Conservation (phyloP, 768 basidiomycete species). For the Mycena rebaudengoi region DNA sequence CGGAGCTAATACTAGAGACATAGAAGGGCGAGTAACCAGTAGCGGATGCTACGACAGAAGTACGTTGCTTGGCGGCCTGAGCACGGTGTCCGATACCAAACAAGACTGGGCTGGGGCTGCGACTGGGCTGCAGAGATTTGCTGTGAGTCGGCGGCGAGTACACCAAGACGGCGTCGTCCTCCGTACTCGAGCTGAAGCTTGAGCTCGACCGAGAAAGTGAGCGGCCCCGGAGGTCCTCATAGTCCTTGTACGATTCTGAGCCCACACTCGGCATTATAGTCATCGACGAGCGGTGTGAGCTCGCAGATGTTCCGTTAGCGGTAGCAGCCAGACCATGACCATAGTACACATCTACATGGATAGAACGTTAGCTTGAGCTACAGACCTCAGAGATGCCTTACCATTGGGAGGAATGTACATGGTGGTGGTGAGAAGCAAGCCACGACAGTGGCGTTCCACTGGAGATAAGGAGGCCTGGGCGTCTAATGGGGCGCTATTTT, state of each 20-base stretch:
- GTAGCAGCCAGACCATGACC: too few relatives aligned
- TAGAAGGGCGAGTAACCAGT: too few relatives aligned
- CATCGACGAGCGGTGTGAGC: slow-evolving; percentile 17
- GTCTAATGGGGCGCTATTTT: background rate
- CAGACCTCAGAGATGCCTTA: background rate
- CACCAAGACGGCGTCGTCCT: too few relatives aligned
- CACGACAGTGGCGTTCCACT: background rate
- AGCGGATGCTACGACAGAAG: too few relatives aligned
- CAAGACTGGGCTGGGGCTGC: too few relatives aligned
- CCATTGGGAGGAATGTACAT: slow-evolving; percentile 2
- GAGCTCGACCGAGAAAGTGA: slow-evolving; percentile 21
- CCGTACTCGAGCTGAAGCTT: too few relatives aligned
- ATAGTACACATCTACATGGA: background rate
- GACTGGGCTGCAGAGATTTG: too few relatives aligned
- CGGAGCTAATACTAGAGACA: too few relatives aligned
- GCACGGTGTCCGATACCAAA: too few relatives aligned
- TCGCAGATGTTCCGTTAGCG: slow-evolving; percentile 10
- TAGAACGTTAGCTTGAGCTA: background rate
- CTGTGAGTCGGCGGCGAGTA: too few relatives aligned
- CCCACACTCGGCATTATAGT: slow-evolving; percentile 9
- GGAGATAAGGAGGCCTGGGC: slow-evolving; percentile 20
- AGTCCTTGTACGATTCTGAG: slow-evolving; percentile 6
- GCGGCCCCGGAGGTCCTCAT: slow-evolving; percentile 6
- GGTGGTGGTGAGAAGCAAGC: slow-evolving; percentile 19
- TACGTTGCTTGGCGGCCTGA: too few relatives aligned